Percentiles rank a stretch among this genome's conserved stretches.
Conservation (phyloP, 1,284 basidiomycete genomes). For the Naganishia sp. region DNA sequence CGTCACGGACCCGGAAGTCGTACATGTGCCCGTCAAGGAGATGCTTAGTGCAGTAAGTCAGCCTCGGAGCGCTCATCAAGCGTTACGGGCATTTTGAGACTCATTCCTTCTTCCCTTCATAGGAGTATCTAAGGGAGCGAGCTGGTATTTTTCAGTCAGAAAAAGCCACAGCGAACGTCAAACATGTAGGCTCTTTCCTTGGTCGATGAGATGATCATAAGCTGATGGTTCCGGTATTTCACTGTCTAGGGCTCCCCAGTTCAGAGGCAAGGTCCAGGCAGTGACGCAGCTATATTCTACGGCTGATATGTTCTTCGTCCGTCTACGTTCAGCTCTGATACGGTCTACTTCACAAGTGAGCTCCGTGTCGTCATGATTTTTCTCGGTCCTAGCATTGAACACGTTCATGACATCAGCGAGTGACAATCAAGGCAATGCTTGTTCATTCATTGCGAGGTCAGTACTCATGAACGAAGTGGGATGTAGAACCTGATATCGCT, state of each 20-base stretch:
- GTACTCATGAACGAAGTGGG: neutral
- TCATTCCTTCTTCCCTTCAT: constrained; percentile 23
- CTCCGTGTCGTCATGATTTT: neutral
- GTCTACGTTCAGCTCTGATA: constrained; percentile 69
- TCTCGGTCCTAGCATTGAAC: neutral
- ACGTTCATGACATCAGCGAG: constrained; percentile 58
- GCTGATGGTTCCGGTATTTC: neutral
- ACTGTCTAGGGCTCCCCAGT: constrained; percentile 59
- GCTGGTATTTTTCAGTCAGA: constrained; percentile 74
- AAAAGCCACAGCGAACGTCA: constrained; percentile 65
- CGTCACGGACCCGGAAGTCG: constrained; percentile 79
- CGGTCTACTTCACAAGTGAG: constrained; percentile 84
- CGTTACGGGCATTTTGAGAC: neutral
- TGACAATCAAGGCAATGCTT: constrained; percentile 88
- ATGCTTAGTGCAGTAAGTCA: constrained; percentile 71
- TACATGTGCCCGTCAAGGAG: constrained; percentile 71
- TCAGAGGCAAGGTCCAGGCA: constrained; percentile 64
- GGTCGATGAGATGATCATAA: neutral
- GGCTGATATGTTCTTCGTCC: constrained; percentile 53
- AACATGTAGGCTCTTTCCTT: constrained; percentile 60
- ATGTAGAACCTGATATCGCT: no score
- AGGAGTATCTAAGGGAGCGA: constrained; percentile 79
- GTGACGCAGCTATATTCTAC: constrained; percentile 68
- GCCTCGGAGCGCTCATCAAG: neutral
- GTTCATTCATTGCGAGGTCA: constrained; percentile 71